A percentile compares a stretch with the other conserved stretches of the same genome.
phyloP scores from a whole-genome alignment of 768 basidiomycete genomes.

The Leccinum truebloodii region DNA sequence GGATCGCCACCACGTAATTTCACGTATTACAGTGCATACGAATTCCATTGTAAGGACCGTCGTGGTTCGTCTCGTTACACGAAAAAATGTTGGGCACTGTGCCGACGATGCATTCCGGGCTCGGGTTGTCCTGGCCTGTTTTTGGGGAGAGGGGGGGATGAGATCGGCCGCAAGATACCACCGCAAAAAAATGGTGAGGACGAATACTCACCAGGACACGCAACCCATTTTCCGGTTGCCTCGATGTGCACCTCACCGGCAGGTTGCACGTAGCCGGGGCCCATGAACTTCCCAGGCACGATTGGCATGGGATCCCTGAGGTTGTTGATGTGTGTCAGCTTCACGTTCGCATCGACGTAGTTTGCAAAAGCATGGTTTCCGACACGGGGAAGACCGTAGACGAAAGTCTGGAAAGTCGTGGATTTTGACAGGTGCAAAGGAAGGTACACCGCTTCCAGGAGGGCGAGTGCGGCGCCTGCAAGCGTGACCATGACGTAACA shows the following conservation, averaged over 20 bases:
- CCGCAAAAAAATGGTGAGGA: neutral
- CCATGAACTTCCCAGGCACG: constrained; percentile 34
- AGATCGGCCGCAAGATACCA: neutral
- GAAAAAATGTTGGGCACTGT: constrained; percentile 42
- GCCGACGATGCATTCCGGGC: constrained; percentile 28
- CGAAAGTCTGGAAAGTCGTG: constrained; percentile 29
- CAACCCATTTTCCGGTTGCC: constrained; percentile 47
- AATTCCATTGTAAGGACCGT: constrained; percentile 36
- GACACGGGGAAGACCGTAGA: constrained; percentile 39
- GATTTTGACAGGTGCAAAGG: constrained; percentile 33
- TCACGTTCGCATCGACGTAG: constrained; percentile 47
- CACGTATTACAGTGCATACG: constrained; percentile 14
- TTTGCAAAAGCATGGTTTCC: constrained; percentile 62
- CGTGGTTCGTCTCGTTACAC: constrained; percentile 43
- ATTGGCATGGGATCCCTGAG: constrained; percentile 41
- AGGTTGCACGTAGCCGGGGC: constrained; percentile 41
- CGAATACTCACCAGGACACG: constrained; percentile 45
- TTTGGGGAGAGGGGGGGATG: neutral
- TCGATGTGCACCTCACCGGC: constrained; percentile 45
- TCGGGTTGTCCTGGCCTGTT: constrained; percentile 61
- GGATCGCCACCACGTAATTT: neutral
- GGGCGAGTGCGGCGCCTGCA: constrained; percentile 34
- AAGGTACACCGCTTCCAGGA: constrained; percentile 39
- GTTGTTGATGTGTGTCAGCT: constrained; percentile 57
- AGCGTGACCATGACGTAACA: neutral